Evolutionary conservation across 1,284 basidiomycete genomes (phyloP).

Genomic region (Ceratobasidium sp.): DNA sequence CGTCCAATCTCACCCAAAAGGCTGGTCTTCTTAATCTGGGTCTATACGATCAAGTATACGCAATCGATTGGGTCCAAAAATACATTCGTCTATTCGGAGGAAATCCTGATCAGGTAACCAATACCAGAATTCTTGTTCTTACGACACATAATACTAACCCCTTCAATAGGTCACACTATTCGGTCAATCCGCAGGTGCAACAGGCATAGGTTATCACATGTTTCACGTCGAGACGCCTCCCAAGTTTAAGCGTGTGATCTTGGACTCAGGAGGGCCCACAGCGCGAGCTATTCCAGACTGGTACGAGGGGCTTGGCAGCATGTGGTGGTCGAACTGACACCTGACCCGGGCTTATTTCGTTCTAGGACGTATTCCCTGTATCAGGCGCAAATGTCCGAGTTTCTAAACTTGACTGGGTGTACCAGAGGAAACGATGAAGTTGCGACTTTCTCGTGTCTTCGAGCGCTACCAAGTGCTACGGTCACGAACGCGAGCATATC

Average conservation of each 20-base stretch:
- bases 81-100: conserved; percentile 18
- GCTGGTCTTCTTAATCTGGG: conserved; percentile 14
- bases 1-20: conserved; percentile 20
- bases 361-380: conserved; percentile 24
- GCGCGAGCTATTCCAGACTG: conserved; percentile 21
- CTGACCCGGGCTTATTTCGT: not conserved
- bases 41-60: conserved; percentile 25
- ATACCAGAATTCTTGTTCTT: too few species aligned
- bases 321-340: not conserved
- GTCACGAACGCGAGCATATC: conserved; percentile 12
- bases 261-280: conserved; percentile 28
- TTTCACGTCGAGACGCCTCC: not conserved
- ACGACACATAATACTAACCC: not conserved
- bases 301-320: not conserved
- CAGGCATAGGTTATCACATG: conserved; percentile 16
- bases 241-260: conserved; percentile 16
- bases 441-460: conserved; percentile 23
- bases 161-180: conserved; percentile 6
- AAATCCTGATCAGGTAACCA: conserved; percentile 1
- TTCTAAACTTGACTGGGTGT: conserved; percentile 14
- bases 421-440: not conserved
- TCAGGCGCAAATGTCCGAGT: conserved; percentile 16
- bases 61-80: conserved; percentile 16
- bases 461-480: not conserved
- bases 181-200: conserved; percentile 21